Conservation (phyloP, 148 eudicot species). For the Vaccinium macrocarpon region DNA sequence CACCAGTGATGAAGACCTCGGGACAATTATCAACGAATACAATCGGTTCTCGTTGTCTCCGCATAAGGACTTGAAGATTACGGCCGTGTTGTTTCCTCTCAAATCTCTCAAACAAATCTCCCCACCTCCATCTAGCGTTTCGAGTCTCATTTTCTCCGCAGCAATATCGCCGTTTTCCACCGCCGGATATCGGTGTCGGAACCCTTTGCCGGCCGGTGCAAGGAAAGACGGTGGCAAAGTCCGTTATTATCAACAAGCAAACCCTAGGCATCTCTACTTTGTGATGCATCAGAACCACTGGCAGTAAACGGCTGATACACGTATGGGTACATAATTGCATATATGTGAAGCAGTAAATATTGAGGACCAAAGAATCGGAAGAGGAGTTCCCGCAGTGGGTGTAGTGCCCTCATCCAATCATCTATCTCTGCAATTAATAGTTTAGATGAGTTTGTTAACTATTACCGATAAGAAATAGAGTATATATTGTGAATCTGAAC, state of each 20-base stretch:
- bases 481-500: too few species aligned
- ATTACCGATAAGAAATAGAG: too few species aligned
- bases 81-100: conserved; percentile 47
- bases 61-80: conserved; percentile 34
- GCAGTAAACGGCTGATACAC: too few species aligned
- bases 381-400: too few species aligned
- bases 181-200: not conserved
- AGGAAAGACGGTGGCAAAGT: not conserved
- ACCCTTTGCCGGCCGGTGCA: not conserved
- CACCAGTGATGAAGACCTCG: conserved; percentile 68
- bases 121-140: conserved; percentile 28
- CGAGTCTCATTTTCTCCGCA: not conserved
- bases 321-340: too few species aligned
- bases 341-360: not conserved
- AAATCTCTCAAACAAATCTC: conserved; percentile 23
- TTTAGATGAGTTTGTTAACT: too few species aligned
- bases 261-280: not conserved
- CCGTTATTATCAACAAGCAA: not conserved
- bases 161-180: not conserved
- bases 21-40: conserved; percentile 59
- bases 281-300: not conserved
- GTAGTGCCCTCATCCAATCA: too few species aligned
- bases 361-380: not conserved
- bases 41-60: conserved; percentile 23
- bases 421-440: too few species aligned